These are phyloP conservation scores for Tanacetum coccineum DNA, from an alignment of 129 eudicot species.

Conservation along the genomic window DNA sequence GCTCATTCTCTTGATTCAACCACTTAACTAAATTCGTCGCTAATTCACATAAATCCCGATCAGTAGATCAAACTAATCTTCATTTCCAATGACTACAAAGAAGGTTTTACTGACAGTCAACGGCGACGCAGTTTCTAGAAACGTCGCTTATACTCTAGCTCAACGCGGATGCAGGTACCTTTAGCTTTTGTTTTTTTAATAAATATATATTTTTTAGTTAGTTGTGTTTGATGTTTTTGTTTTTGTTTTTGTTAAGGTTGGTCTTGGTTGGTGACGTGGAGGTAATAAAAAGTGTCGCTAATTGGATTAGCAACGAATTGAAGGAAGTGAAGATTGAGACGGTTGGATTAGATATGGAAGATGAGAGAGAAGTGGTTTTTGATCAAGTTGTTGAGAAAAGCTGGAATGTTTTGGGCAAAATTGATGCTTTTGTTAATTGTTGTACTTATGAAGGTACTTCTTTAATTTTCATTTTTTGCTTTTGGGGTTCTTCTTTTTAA, in stretches of 20 bases:
- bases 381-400: slow-evolving; percentile 68
- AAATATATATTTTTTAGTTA: neutral
- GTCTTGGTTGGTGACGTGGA: slow-evolving; percentile 70
- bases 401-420: slow-evolving; percentile 49
- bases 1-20: neutral
- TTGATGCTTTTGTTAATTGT: slow-evolving; percentile 75
- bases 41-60: too few relatives aligned
- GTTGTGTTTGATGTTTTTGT: neutral
- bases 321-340: slow-evolving; percentile 44
- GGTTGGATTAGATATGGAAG: slow-evolving; percentile 83
- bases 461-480: too few relatives aligned
- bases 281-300: slow-evolving; percentile 40
- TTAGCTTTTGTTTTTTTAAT: neutral
- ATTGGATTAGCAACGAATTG: slow-evolving; percentile 40
- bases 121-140: slow-evolving; percentile 64
- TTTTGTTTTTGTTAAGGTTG: slow-evolving; percentile 40
- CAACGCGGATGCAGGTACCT: slow-evolving; percentile 80
- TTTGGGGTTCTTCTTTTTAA: too few relatives aligned
- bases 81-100: slow-evolving; percentile 36
- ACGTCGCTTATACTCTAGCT: slow-evolving; percentile 69
- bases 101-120: slow-evolving; percentile 67
- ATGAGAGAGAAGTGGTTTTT: slow-evolving; percentile 57
- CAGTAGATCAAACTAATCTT: too few relatives aligned
- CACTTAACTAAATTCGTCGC: too few relatives aligned
- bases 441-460: slow-evolving; percentile 90